Evolutionary conservation across 208 protist species (phyloP).

Genomic region (Crithidia fasciculata): DNA sequence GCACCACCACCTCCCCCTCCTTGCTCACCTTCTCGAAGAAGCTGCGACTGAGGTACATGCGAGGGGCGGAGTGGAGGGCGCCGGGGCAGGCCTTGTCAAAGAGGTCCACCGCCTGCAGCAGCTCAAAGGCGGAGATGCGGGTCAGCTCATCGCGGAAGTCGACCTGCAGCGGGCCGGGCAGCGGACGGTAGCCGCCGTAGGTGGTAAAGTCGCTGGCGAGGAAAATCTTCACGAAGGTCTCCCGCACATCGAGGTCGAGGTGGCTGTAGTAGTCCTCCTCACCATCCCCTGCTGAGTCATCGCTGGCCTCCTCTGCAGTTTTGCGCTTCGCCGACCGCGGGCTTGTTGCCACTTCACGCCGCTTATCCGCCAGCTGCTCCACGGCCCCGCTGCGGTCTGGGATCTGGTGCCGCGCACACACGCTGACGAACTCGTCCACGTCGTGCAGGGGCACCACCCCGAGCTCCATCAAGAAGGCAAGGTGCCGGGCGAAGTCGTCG

Average conservation of each 20-base stretch:
- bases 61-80: constrained; percentile 36
- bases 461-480: constrained; percentile 50
- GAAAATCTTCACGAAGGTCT: constrained; percentile 59
- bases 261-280: constrained; percentile 58
- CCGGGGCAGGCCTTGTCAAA: constrained; percentile 58
- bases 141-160: constrained; percentile 75
- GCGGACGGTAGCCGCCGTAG: constrained; percentile 57
- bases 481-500: constrained; percentile 57
- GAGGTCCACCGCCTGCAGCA: constrained; percentile 68
- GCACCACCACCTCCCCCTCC: constrained; percentile 64
- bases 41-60: constrained; percentile 53
- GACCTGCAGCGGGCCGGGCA: constrained; percentile 66
- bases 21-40: constrained; percentile 62
- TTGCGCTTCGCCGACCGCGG: neutral
- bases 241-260: constrained; percentile 80
- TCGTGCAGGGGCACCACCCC: constrained; percentile 54
- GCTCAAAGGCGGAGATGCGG: constrained; percentile 53
- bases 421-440: constrained; percentile 54
- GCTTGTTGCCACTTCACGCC: constrained; percentile 19
- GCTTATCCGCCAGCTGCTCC: constrained; percentile 24
- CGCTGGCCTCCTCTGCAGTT: neutral
- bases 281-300: neutral
- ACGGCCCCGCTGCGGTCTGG: constrained; percentile 55
- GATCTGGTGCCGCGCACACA: constrained; percentile 53
- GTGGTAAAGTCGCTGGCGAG: constrained; percentile 59